Base-by-base conservation (phyloP, 2,329 filamentous ascomycete genomes). In the Dactylellina leptospora region DNA sequence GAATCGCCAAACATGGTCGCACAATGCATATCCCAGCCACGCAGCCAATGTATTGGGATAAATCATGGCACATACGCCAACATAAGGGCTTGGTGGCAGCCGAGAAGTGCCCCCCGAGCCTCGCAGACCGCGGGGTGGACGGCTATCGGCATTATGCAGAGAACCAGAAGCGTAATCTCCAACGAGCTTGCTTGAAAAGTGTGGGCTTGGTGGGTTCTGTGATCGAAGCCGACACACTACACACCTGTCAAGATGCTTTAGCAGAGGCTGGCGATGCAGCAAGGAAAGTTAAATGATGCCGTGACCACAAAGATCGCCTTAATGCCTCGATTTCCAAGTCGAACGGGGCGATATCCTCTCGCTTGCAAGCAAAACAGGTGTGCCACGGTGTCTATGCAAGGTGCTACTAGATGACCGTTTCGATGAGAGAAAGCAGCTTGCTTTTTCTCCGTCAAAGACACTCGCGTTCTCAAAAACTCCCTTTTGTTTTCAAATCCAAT, bases 11-110 rank as follows among this genome's bases (percentile, higher is more conserved):
- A 58, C 27, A 33, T 38, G 50, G 58, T 51, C 58, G 58, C 58
- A 58, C 63, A 63, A 63, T 58, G 38, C 56, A 56, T 51, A 51
- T 36, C 51, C 53, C 30, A 51, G 47, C 18, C 36, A 53, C 56
- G 48, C 62, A 59, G 58, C 58, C 45, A 28, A n/a, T 18, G 33
- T 16, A 59, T 22, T 22, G 47, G n/a, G 33, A 38, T 44, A 42
- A 30, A n/a, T 13, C 25, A 9, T 20, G 10, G 23, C 27, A 54
- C 25, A 27, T 64, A 18, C 16, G 13, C 51, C 30, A 38, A 56
- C 61, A 50, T 45, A 50, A 48, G 30, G 50, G 64, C 56, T 61
- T 60, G 58, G 45, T 55, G 58, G 50, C 23, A 53, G 23, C 55
- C 54, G 55, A 51, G 18, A 27, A 55, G 30, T n/a, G n/a, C 11